Evolutionary conservation across 2,329 filamentous ascomycete genomes (phyloP).

Genomic region (Pseudopyrenochaeta lycopersici): DNA sequence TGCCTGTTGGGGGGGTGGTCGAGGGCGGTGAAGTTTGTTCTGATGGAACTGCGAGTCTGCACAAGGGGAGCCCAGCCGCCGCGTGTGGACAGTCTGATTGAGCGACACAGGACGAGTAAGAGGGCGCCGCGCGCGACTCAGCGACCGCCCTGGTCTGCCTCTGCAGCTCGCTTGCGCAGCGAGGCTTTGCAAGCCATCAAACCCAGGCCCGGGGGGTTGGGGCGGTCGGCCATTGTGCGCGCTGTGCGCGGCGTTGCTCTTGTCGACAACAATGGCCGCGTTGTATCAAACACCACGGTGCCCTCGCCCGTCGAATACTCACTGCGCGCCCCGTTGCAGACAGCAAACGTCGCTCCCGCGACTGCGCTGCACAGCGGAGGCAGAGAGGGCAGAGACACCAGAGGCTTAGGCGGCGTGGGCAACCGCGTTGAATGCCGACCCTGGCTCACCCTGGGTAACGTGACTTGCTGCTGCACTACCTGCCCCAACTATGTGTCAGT

Average conservation of each 20-base stretch:
- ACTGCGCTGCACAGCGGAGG: not conserved
- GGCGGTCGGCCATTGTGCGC: slow-evolving; percentile 19
- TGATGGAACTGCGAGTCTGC: slow-evolving; percentile 1
- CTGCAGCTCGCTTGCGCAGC: slow-evolving; percentile 36
- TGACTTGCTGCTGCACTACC: slow-evolving; percentile 14
- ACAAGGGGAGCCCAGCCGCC: slow-evolving; percentile 2
- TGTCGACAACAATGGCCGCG: slow-evolving; percentile 16
- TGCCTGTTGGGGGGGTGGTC: not conserved
- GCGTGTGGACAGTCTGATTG: slow-evolving; percentile 8
- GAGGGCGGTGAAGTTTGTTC: slow-evolving; percentile 1
- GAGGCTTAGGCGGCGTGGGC: too few species aligned
- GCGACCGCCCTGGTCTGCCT: slow-evolving; percentile 11
- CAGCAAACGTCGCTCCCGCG: slow-evolving; percentile 33
- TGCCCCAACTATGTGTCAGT: slow-evolving; percentile 1
- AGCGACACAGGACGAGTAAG: slow-evolving; percentile 29
- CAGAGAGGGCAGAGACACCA: not conserved
- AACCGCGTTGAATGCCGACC: not conserved
- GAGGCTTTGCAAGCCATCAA: slow-evolving; percentile 33
- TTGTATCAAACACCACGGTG: slow-evolving; percentile 22
- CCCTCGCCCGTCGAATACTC: slow-evolving; percentile 9
- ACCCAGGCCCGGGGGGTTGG: slow-evolving; percentile 36
- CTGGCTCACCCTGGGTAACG: slow-evolving; percentile 6
- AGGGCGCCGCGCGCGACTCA: slow-evolving; percentile 27
- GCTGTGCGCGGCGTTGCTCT: slow-evolving; percentile 26
- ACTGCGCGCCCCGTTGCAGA: slow-evolving; percentile 26